A percentile compares a stretch with the other conserved stretches of the same genome.
phyloP scores from a whole-genome alignment of 225 moss, liverwort and hornwort species.

The Antitrichia curtipendula region DNA sequence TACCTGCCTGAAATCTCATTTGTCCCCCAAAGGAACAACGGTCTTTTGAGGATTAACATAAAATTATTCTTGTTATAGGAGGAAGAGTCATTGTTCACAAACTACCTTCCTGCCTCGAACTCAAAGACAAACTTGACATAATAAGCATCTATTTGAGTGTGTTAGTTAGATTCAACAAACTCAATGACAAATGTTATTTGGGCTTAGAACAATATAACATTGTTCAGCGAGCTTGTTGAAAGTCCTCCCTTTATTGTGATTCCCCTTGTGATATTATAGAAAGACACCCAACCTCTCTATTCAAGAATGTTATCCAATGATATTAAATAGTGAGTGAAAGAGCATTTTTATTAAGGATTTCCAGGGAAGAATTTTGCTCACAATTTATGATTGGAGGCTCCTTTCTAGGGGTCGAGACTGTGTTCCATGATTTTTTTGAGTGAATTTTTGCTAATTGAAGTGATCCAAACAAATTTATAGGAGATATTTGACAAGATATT shows the following conservation, averaged over 20 bases:
- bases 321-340: too few species aligned
- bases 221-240: rapidly evolving
- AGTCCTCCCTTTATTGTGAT: background rate
- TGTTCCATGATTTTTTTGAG: too few species aligned
- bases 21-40: too few species aligned
- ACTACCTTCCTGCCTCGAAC: background rate
- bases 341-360: background rate
- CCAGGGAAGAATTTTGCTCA: background rate
- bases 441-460: too few species aligned
- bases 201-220: background rate
- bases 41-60: too few species aligned
- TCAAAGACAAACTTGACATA: rapidly evolving
- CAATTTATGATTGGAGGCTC: background rate
- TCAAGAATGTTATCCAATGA: background rate
- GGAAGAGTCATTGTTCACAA: rapidly evolving
- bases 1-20: too few species aligned
- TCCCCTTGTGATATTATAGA: background rate
- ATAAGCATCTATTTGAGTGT: background rate
- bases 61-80: background rate
- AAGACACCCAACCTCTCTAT: background rate
- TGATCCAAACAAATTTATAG: too few species aligned
- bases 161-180: background rate
- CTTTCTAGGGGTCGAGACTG: too few species aligned
- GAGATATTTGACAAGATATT: too few species aligned
- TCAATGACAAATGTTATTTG: background rate